Percentiles rank a stretch among this genome's conserved stretches.
Evolutionary conservation across 352 stramenopile genomes (phyloP).

Genomic region (Pythium rhizo-oryzae): DNA sequence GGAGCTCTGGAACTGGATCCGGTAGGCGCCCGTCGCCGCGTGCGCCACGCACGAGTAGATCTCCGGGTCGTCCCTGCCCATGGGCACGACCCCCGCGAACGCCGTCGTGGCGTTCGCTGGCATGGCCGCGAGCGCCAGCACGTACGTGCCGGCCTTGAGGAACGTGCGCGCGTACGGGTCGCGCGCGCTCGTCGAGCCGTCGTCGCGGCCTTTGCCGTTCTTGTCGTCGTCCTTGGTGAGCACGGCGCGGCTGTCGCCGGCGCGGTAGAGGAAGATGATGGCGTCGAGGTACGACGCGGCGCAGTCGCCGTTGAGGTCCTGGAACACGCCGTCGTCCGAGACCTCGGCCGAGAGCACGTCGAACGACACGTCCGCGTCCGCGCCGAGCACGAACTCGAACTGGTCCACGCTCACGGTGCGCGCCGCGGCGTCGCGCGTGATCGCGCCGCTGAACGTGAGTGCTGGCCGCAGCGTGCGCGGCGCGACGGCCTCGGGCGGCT

Average conservation of each 20-base stretch:
- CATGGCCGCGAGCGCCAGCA: slow-evolving; percentile 44
- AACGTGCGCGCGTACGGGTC: slow-evolving; percentile 55
- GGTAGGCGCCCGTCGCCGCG: slow-evolving; percentile 17
- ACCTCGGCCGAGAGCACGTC: slow-evolving; percentile 69
- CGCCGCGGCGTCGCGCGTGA: slow-evolving; percentile 33
- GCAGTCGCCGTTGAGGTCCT: slow-evolving; percentile 72
- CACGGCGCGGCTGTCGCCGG: slow-evolving; percentile 36
- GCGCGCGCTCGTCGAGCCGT: slow-evolving; percentile 54
- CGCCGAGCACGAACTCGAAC: slow-evolving; percentile 46
- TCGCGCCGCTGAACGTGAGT: slow-evolving; percentile 33
- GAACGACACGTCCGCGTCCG: slow-evolving; percentile 48
- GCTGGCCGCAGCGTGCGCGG: slow-evolving; percentile 23
- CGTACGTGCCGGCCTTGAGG: slow-evolving; percentile 54
- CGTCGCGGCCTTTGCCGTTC: slow-evolving; percentile 24
- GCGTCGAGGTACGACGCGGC: slow-evolving; percentile 57
- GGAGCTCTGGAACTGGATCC: slow-evolving; percentile 26
- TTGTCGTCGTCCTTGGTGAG: slow-evolving; percentile 45
- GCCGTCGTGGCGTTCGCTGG: slow-evolving; percentile 31
- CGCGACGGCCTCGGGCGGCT: slow-evolving; percentile 26
- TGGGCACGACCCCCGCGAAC: slow-evolving; percentile 13
- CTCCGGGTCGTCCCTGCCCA: slow-evolving; percentile 12
- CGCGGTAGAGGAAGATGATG: slow-evolving; percentile 58
- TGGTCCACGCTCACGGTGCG: slow-evolving; percentile 48
- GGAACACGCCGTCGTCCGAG: slow-evolving; percentile 49
- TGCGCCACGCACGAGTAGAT: slow-evolving; percentile 28